phyloP scores from a whole-genome alignment of 345 rosid species.

The Eucalyptus curtisii region DNA sequence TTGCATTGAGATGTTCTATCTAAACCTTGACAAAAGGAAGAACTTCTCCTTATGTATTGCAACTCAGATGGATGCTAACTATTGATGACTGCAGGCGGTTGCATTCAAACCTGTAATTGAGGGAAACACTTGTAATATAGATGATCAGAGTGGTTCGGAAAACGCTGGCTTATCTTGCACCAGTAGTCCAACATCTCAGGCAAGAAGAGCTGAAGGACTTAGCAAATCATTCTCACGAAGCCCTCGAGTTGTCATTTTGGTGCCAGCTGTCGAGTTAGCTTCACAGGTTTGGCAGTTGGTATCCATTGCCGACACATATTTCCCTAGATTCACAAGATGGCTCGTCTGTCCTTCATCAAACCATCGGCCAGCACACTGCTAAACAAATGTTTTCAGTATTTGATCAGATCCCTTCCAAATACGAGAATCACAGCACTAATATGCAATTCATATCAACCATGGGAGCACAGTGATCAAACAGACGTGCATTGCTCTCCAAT shows the following conservation, averaged over 20 bases:
- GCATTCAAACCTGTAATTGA: slow-evolving; percentile 56
- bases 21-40: not conserved
- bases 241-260: slow-evolving; percentile 66
- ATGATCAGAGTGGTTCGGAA: slow-evolving; percentile 96
- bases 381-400: not conserved
- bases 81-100: slow-evolving; percentile 50
- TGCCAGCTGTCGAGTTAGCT: slow-evolving; percentile 90
- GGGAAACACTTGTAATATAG: slow-evolving; percentile 74
- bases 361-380: slow-evolving; percentile 96
- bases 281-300: slow-evolving; percentile 49
- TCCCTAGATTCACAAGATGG: slow-evolving; percentile 88
- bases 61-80: not conserved
- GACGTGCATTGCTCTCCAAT: slow-evolving; percentile 99
- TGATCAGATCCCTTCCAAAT: not conserved
- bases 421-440: not conserved
- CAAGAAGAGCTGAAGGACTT: slow-evolving; percentile 67
- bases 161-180: slow-evolving; percentile 84
- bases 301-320: slow-evolving; percentile 85
- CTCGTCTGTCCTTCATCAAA: slow-evolving; percentile 79
- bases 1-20: slow-evolving; percentile 2
- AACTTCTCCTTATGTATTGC: not conserved
- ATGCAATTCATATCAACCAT: not conserved
- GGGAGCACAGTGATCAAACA: not conserved
- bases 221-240: slow-evolving; percentile 38
- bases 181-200: slow-evolving; percentile 72